A percentile compares a stretch with the other conserved stretches of the same genome.
Conservation (phyloP, 345 rosid genomes). For the Hirschfeldia incana region DNA sequence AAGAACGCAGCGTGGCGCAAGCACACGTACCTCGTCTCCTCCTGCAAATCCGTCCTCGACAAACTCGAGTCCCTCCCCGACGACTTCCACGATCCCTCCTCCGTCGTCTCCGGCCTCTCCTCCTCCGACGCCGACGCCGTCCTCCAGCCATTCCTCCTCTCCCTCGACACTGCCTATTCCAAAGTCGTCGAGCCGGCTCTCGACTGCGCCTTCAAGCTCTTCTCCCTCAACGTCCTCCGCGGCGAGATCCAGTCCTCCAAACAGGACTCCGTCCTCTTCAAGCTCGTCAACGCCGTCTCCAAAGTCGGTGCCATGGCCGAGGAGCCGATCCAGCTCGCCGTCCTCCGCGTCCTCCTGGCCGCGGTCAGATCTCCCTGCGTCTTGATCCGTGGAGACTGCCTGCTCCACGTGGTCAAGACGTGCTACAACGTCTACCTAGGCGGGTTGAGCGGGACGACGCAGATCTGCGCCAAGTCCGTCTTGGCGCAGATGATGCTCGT, state of each 20-base stretch:
- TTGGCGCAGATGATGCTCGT: slow-evolving; percentile 83
- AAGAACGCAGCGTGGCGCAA: slow-evolving; percentile 98
- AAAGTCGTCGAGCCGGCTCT: slow-evolving; percentile 90
- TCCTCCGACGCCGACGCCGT: slow-evolving; percentile 60
- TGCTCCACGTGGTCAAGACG: slow-evolving; percentile 74
- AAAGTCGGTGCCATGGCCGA: slow-evolving; percentile 71
- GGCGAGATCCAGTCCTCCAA: slow-evolving; percentile 56
- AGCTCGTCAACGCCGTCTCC: slow-evolving; percentile 55
- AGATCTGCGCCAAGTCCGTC: slow-evolving; percentile 94
- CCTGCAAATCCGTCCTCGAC: slow-evolving; percentile 89
- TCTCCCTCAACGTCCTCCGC: slow-evolving; percentile 66
- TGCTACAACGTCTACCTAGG: slow-evolving; percentile 90
- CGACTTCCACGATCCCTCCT: slow-evolving; percentile 45
- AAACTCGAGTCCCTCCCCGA: slow-evolving; percentile 65
- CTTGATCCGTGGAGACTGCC: slow-evolving; percentile 79
- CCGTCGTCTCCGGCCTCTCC: slow-evolving; percentile 62
- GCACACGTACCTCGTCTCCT: slow-evolving; percentile 80
- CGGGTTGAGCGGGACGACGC: slow-evolving; percentile 78
- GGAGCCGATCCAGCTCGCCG: slow-evolving; percentile 73
- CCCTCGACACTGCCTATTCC: slow-evolving; percentile 67
- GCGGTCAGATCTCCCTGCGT: slow-evolving; percentile 77
- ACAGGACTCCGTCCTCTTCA: slow-evolving; percentile 40
- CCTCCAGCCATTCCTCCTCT: slow-evolving; percentile 70
- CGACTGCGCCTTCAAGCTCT: slow-evolving; percentile 69
- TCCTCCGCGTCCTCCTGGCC: slow-evolving; percentile 72